Conservation (phyloP, 257 asterid species). For the Euphrasia confusa region DNA sequence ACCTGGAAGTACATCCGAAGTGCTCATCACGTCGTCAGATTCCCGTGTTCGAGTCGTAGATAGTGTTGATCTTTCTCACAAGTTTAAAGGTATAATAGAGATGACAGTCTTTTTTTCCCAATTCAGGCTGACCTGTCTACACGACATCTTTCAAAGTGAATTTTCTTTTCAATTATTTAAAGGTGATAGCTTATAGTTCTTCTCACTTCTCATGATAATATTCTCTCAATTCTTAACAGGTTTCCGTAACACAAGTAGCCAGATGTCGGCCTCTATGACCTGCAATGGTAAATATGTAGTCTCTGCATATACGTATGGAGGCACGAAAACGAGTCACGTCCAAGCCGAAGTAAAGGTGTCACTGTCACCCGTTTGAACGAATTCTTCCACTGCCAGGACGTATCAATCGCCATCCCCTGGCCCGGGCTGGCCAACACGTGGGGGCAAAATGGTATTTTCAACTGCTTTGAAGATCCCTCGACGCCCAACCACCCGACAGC, state of each 20-base stretch:
- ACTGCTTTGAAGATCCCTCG: conserved; percentile 38
- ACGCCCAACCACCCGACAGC: conserved; percentile 48
- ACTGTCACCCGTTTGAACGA: conserved; percentile 71
- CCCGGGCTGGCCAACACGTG: conserved; percentile 61
- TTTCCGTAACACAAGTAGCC: conserved; percentile 76
- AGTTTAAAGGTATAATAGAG: conserved; percentile 73
- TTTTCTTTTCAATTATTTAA: background rate
- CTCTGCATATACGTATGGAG: conserved; percentile 76
- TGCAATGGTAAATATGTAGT: conserved; percentile 75
- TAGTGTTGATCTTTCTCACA: conserved; percentile 74
- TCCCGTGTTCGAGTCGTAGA: conserved; percentile 81
- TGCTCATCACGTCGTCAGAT: conserved; percentile 88
- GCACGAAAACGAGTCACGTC: conserved; percentile 62
- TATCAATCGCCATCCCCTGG: conserved; percentile 88
- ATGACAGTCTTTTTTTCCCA: background rate
- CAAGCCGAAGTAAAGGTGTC: conserved; percentile 58
- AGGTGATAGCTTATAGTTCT: conserved; percentile 7
- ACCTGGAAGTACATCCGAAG: conserved; percentile 88
- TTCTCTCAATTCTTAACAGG: conserved; percentile 38
- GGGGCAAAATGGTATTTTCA: conserved; percentile 37
- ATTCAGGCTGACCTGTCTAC: background rate
- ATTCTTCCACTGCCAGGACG: conserved; percentile 80
- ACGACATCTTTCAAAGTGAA: background rate
- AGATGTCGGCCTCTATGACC: conserved; percentile 78
- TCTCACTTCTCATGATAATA: background rate